Base-by-base conservation (phyloP, 148 eudicot species). In the Rhododendron ferrugineum region DNA sequence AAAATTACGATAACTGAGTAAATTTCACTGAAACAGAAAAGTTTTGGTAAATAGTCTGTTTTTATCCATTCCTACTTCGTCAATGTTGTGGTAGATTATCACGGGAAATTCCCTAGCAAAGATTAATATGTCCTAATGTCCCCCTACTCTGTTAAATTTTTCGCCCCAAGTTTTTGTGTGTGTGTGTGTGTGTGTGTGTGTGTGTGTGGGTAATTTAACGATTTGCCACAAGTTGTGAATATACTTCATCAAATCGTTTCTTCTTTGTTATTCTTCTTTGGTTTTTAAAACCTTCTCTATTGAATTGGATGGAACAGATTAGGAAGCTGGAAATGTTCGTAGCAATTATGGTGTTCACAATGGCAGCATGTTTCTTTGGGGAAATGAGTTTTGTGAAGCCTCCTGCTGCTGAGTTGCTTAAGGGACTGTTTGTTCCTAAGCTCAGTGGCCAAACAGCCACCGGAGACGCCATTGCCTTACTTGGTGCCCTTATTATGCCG, bases 401-500 rank as follows among this genome's bases (percentile, higher is more conserved):
- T 56, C 95, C 93, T 8, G 90, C 91, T 1, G 85, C 79, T 1
- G 91, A 92, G 3, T 89, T 93, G 86, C 9, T 93, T 0, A 83
- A 91, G 86, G 97, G 97, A 56, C 88, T 94, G 93, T 92, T 94
- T 44, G 85, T 94, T 20, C 97, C 97, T 3, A 94, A 93, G 87
- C 89, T 94, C 5, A 79, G 22, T 0, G 97, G 97, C 26, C 90
- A 90, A 18, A 87, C 91, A 2, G 95, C 97, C 54, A 94, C 95
- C 9, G 94, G 88, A 26, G 95, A 93, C 74, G 92, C 97, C 85
- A 94, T 94, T 47, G 95, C 97, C 10, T 90, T 94, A n/a, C 80
- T 94, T 6, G 97, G 95, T 10, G 97, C 97, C 64, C 89, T 93
- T 78, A 89, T 94, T 60, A 94, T 94, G 95, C 97, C 97, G 97